Evolutionary conservation across 768 basidiomycete species (phyloP).

Genomic region (Mycena crocata): DNA sequence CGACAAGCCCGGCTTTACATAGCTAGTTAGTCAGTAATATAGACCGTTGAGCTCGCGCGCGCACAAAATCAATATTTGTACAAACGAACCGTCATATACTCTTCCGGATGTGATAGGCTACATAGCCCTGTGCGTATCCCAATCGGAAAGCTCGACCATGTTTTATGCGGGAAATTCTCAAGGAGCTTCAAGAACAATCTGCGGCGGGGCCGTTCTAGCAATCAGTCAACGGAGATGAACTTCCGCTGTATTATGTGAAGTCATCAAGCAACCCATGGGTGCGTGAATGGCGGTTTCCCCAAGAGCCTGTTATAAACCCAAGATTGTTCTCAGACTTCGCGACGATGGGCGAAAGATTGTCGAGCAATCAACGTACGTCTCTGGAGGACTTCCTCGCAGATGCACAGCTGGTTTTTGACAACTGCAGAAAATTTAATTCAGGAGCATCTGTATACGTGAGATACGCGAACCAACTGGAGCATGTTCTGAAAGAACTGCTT

Average conservation of each 20-base stretch:
- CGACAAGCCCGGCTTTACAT: no score
- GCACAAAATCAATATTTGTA: no score
- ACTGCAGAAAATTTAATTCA: conserved; percentile 90
- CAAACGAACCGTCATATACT: no score
- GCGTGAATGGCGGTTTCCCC: conserved; percentile 40
- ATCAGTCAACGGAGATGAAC: conserved; percentile 85
- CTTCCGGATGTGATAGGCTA: no score
- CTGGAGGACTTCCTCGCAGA: conserved; percentile 83
- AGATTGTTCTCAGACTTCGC: no score
- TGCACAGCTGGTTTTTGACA: conserved; percentile 87
- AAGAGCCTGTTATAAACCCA: neutral
- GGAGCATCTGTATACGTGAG: conserved; percentile 83
- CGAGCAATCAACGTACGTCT: conserved; percentile 83
- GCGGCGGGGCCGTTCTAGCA: conserved; percentile 88
- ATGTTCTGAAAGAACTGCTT: conserved; percentile 78
- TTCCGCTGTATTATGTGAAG: conserved; percentile 90
- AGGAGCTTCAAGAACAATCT: conserved; percentile 81
- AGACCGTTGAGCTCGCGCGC: no score
- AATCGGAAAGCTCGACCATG: conserved; percentile 70
- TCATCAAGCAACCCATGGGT: conserved; percentile 96
- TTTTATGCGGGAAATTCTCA: conserved; percentile 81
- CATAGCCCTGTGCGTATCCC: no score
- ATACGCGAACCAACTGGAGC: conserved; percentile 88
- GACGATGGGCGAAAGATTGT: conserved; percentile 92
- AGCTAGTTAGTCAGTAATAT: no score